Conservation (phyloP, 129 eudicot genomes). For the Helichrysum umbraculigerum region DNA sequence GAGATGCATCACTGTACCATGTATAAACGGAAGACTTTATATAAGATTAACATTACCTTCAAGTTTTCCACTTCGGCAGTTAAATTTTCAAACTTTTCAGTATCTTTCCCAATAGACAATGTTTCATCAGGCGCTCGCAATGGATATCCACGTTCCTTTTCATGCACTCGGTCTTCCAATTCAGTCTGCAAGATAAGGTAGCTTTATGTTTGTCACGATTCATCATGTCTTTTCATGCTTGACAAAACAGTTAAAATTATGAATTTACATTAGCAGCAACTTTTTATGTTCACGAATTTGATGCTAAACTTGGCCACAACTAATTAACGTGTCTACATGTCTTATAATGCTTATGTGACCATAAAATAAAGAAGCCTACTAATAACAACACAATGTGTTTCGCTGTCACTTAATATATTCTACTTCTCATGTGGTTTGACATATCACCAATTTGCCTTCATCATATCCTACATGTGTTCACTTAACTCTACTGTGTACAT, state of each 20-base stretch:
- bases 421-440: not conserved
- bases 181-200: constrained; percentile 51
- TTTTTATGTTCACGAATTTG: not conserved
- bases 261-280: constrained; percentile 12
- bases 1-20: constrained; percentile 20
- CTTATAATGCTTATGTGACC: not conserved
- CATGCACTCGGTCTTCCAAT: constrained; percentile 51
- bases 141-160: constrained; percentile 52
- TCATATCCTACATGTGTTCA: constrained; percentile 5
- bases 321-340: not conserved
- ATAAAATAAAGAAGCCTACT: constrained; percentile 5
- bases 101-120: constrained; percentile 49
- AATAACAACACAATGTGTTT: not conserved
- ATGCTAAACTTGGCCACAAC: constrained; percentile 3
- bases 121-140: constrained; percentile 68
- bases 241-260: constrained; percentile 3
- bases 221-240: constrained; percentile 18
- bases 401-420: constrained; percentile 3
- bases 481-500: constrained; percentile 14
- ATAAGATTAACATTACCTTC: constrained; percentile 53
- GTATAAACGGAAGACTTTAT: not conserved
- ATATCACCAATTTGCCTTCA: not conserved
- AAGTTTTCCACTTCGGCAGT: constrained; percentile 58
- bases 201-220: not conserved
- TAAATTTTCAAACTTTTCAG: constrained; percentile 64